A percentile compares a stretch with the other conserved stretches of the same genome.
Evolutionary conservation across 768 basidiomycete species (phyloP).

Genomic region (Tylopilus balloui): DNA sequence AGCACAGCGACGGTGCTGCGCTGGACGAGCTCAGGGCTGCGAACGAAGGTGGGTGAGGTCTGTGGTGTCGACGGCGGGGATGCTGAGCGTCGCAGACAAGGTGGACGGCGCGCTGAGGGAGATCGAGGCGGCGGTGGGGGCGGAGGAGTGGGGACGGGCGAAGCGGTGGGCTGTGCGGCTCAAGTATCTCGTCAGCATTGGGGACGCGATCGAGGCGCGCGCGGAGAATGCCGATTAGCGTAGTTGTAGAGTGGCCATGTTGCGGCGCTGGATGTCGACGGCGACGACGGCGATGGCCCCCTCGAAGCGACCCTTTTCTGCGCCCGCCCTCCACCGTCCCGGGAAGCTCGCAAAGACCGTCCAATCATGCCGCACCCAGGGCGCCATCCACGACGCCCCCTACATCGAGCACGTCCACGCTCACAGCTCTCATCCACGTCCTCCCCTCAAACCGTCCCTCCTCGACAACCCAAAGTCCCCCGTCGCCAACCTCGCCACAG

Average conservation of each 20-base stretch:
- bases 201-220: constrained; percentile 27
- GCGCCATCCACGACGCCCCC: constrained; percentile 35
- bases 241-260: not conserved
- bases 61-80: not conserved
- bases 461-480: constrained; percentile 50
- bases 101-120: constrained; percentile 42
- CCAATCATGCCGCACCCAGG: no score
- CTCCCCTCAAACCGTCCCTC: constrained; percentile 27
- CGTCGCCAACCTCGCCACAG: constrained; percentile 39
- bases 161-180: constrained; percentile 62
- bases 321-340: constrained; percentile 5
- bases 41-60: constrained; percentile 49
- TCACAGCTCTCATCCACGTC: constrained; percentile 6
- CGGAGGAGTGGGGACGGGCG: constrained; percentile 51
- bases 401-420: constrained; percentile 30
- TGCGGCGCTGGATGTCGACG: not conserved
- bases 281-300: constrained; percentile 8
- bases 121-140: constrained; percentile 48
- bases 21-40: constrained; percentile 48
- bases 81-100: constrained; percentile 40
- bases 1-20: constrained; percentile 46
- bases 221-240: constrained; percentile 22
- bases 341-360: constrained; percentile 7
- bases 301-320: constrained; percentile 12
- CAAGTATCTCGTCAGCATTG: constrained; percentile 66